Base-by-base conservation (phyloP, 2,329 filamentous ascomycete species). In the Hypocreales sp. region DNA sequence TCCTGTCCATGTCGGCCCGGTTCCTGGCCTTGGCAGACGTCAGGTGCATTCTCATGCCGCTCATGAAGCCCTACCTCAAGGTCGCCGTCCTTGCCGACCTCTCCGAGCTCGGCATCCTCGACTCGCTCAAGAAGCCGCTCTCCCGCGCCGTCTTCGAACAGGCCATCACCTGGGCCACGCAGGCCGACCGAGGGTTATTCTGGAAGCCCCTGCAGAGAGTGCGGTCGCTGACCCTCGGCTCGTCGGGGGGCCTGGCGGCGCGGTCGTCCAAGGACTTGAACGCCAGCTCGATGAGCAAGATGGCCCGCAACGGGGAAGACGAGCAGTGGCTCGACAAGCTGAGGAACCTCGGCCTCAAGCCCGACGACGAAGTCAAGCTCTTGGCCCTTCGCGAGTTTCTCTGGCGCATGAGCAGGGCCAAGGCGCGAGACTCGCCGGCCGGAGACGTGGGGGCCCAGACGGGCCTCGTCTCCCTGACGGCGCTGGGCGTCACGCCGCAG, bases 311-410 rank as follows among this genome's bases (percentile, higher is more conserved):
- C 38, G 84, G 92, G 7, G 87, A 95, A 48, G 90, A 98, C 45
- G 84, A 94, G 35, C 72, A 84, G 39, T 95, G 90, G 86, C 59
- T 98, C n/a, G 63, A 69, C 10, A 79, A 83, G 36, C 56, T 98
- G 25, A 72, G 80, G 27, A 92, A 82, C 36, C 71, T 92, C 22
- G 90, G 90, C 0, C 72, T 98, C 59, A 60, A 64, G 2, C 45
- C 63, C 1, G 86, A 94, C 24, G 87, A 98, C 39, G 90, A 98
- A 38, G 71, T 79, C 45, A 95, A 98, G 49, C 57, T 98, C 3
- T 58, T 95, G 20, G 79, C 76, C 5, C 60, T 98, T 8, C 67
- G 81, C 31, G 86, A 94, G 45, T 95, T 92, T 42, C 81, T 98
- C 22, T 93, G 82, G 80, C 73, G 81, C 21, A 66, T 90, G 7